phyloP scores from a whole-genome alignment of 2,329 filamentous ascomycete species.

The Cercospora sp. region DNA sequence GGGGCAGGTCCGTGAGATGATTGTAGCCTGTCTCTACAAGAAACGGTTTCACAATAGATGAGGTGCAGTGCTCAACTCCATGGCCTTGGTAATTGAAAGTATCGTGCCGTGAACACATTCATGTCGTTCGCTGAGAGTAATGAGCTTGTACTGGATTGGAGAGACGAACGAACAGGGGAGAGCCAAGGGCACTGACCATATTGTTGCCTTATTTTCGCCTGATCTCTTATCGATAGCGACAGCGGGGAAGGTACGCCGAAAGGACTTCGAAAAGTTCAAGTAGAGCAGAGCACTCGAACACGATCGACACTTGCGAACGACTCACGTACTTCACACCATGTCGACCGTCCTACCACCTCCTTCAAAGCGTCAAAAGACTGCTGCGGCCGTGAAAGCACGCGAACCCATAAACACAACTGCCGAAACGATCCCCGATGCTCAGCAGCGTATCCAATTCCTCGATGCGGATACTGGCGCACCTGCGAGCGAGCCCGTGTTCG shows the following conservation, averaged over 20 bases:
- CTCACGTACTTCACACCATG: constrained; percentile 53
- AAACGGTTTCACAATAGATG: no score
- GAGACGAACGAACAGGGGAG: no score
- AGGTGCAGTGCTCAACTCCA: no score
- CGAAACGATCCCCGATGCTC: constrained; percentile 66
- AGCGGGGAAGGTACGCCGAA: not conserved
- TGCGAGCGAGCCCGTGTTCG: constrained; percentile 69
- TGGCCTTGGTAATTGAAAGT: no score
- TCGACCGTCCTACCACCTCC: constrained; percentile 79
- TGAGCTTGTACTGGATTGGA: no score
- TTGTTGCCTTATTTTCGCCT: not conserved
- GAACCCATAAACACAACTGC: constrained; percentile 71
- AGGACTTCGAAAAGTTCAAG: constrained; percentile 3
- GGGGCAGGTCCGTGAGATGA: no score
- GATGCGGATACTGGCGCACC: constrained; percentile 71
- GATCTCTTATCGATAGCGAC: not conserved
- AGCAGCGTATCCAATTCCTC: constrained; percentile 71
- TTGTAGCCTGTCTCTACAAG: no score
- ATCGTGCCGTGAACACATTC: no score
- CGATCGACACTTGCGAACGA: not conserved
- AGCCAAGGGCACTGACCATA: no score
- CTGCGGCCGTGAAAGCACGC: constrained; percentile 68
- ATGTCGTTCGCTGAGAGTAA: no score
- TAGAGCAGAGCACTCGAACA: not conserved
- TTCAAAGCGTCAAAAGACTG: constrained; percentile 81